Conservation (phyloP, 2,329 filamentous ascomycete species). For the Fusarium veterinarium region DNA sequence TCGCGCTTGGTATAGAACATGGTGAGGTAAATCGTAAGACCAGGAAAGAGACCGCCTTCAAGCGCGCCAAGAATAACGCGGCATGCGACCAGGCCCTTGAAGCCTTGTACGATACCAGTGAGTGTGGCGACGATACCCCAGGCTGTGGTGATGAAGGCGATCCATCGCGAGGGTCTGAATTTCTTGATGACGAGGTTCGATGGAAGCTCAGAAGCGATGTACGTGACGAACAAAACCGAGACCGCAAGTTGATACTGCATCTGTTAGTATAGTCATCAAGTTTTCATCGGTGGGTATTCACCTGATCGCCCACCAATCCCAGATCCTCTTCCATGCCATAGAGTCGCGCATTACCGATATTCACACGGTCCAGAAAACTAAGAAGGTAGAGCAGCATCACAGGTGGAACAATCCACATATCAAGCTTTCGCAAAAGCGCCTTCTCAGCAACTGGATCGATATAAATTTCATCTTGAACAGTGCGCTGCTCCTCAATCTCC, state of each 20-base stretch:
- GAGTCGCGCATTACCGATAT: slow-evolving; percentile 69
- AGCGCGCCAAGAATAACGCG: slow-evolving; percentile 59
- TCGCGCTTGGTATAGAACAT: slow-evolving; percentile 46
- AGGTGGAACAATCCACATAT: slow-evolving; percentile 70
- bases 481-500: slow-evolving; percentile 38
- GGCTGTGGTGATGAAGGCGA: slow-evolving; percentile 36
- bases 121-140: slow-evolving; percentile 61
- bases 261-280: fast-evolving
- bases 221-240: slow-evolving; percentile 50
- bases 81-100: slow-evolving; percentile 50
- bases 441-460: slow-evolving; percentile 48
- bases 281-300: neutral
- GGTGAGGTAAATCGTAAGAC: slow-evolving; percentile 45
- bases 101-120: slow-evolving; percentile 57
- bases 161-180: slow-evolving; percentile 50
- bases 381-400: slow-evolving; percentile 70
- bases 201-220: slow-evolving; percentile 55
- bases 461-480: slow-evolving; percentile 34
- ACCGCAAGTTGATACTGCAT: slow-evolving; percentile 63
- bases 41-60: slow-evolving; percentile 60
- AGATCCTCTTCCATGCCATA: slow-evolving; percentile 73
- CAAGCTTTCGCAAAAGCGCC: slow-evolving; percentile 68
- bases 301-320: slow-evolving; percentile 59
- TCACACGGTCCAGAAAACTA: slow-evolving; percentile 48
- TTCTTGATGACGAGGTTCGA: slow-evolving; percentile 56